Evolutionary conservation across 2,329 filamentous ascomycete genomes (phyloP), one percentile per base, ranked within the genome.

Genomic region (Pezicula radicicola): DNA sequence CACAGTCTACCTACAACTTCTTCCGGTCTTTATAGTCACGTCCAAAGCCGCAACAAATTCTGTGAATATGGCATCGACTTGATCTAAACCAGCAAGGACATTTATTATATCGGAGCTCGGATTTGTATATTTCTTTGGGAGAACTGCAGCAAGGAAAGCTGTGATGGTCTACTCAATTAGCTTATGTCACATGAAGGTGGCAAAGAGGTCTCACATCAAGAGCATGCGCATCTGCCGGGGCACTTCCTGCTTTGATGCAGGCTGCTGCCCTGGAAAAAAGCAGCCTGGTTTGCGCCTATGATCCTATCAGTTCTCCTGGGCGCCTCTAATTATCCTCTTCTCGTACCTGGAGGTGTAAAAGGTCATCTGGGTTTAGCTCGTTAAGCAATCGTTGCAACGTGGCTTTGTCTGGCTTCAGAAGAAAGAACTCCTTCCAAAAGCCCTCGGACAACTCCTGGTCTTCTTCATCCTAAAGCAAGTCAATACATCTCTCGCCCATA

Each of bases 361-460:
- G 77, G 61, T 92, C 85, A 59, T 89, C 85, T 6, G 91, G 82
- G 48, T 81, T 79, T 39, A 94, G 75, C n/a, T 79, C 75, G 57
- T 85, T 81, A 55, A 99, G 75, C 45, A 91, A 80, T 46, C 73
- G 75, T 66, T 83, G 81, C 58, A 99, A 74, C 46, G 84, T 80
- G 4, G 76, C 69, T 50, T 83, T 79, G 66, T 97, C 91, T 19
- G 93, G 92, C 57, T 85, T 85, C 53, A 97, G 78, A 36, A 99
- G 80, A 70, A 99, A 99, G 73, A 99, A 91, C 71, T 97, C 94
- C 60, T 84, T 81, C 94, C 94, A 99, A 73, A 97, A 99, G 41
- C 91, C 93, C 55, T 96, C 91, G 1, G 89, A 82, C 56, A 87
- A 87, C 27, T 91, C 87, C 48, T 75, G 71, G 53, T 84, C 80